Base-by-base conservation (phyloP, 2,329 filamentous ascomycete genomes). In the Orbilia brochopaga region DNA sequence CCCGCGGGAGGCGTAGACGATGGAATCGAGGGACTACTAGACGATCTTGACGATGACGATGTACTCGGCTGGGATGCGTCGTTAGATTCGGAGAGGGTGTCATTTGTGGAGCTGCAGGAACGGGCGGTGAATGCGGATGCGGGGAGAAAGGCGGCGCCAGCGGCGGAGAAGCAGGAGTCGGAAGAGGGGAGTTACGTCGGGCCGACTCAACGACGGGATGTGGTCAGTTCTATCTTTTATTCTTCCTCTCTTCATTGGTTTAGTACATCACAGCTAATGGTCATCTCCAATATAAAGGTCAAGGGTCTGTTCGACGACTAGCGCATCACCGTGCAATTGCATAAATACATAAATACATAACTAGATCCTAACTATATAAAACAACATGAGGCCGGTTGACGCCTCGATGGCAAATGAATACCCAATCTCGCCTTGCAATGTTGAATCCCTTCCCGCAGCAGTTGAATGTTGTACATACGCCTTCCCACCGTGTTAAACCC, bases 1-100 rank as follows among this genome's bases (percentile, higher is more conserved):
- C 59, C 59, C 15, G 54, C 35, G n/a, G 51, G 44, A 4, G 69
- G 51, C 19, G 62, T 27, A 15, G 69, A 73, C 51, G 56, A 65
- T 2, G 50, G 56, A 46, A 56, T 60, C 37, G 67, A 72, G 21
- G 30, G 56, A 21, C 17, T 69, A 24, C n/a, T 70, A n/a, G 66
- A 70, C 30, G 66, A 70, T 50, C 48, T 59, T 11, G 69, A 73
- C 24, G 62, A 66, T 37, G 69, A 73, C 11, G 69, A 73, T 50
- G 56, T 73, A 1, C 56, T 73, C 37, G 69, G 69, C 6, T 73
- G 69, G 69, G 69, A 73, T 58, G 62, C 69, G 10, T 73, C 69
- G 2, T 15, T 73, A n/a, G 62, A 51, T 1, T 66, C 52, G 1
- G 69, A 65, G 51, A 66, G 56, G 27, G 46, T 66, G 55, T 70